Evolutionary conservation across 148 eudicot genomes (phyloP), one percentile per base, ranked within the genome.

Genomic region (Fagopyrum homotropicum): DNA sequence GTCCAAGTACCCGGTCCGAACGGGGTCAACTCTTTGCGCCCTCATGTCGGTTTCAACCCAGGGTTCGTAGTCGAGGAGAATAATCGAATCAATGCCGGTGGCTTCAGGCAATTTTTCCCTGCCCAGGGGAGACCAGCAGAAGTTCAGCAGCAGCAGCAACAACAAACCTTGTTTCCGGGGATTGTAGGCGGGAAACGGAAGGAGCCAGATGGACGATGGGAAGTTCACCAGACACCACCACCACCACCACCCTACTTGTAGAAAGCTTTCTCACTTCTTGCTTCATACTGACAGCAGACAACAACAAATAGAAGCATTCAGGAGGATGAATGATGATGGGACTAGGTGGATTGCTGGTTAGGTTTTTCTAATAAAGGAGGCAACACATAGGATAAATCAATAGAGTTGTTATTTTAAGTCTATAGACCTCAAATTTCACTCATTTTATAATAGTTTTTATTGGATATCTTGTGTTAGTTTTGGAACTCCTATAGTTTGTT

Each of bases 181-280:
- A 17, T 60, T 26, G 81, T 81, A 54, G 78, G 84, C 50, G 91
- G 81, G 69, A 95, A 92, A 79, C 83, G 96, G 19, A 92, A 91
- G 86, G 98, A 94, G 78, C 92, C 91, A 1, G 96, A 94, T 15
- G 83, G 83, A 45, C 91, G 96, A 48, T 88, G 95, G 91, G 70
- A 66, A 43, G 91, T 88, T 29, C 95, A 83, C 59, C 88, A 85
- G 73, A 86, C 81, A 57, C 97, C 40, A 35, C 40, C 40, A 35
- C 40, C 40, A 35, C 40, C 40, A 35, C 40, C 97, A 56, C 89
- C 92, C 48, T 88, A 89, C 86, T 84, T 87, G 81, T 87, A 89
- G 86, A 76, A 80, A 79, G 70, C 35, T 51, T 70, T 26, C 59
- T 63, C 22, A n/a, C 60, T 30, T 29, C 7, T 29, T 10, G 45